A percentile compares a stretch with the other conserved stretches of the same genome.
phyloP scores from a whole-genome alignment of 148 eudicot species.

The Diospyros lotus region DNA sequence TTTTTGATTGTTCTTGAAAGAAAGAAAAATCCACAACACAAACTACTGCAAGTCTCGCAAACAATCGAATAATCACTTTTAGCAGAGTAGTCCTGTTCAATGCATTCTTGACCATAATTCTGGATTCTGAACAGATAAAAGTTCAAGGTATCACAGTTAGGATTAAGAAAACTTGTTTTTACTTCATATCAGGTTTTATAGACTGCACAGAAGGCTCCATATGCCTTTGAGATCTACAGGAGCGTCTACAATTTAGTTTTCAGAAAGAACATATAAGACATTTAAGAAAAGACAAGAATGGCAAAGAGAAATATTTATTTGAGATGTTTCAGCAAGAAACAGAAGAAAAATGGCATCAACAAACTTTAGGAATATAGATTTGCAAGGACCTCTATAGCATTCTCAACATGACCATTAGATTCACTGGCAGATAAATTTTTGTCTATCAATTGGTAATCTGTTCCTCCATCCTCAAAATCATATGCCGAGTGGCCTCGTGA shows the following conservation, averaged over 20 bases:
- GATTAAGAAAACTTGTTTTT: too few species aligned
- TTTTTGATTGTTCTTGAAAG: not conserved
- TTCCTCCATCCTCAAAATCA: conserved; percentile 22
- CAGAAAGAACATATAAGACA: too few species aligned
- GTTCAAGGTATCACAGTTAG: too few species aligned
- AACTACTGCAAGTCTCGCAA: not conserved
- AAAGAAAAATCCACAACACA: not conserved
- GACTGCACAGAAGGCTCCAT: too few species aligned
- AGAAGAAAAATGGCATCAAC: not conserved
- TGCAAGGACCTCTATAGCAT: conserved; percentile 30
- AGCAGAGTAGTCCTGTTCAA: too few species aligned
- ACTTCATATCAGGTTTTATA: too few species aligned
- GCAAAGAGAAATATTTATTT: too few species aligned
- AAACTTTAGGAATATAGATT: conserved; percentile 4
- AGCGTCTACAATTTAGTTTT: too few species aligned
- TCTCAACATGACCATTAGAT: conserved; percentile 30
- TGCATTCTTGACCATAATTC: not conserved
- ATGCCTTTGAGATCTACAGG: too few species aligned
- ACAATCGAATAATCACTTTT: not conserved
- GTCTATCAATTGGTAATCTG: conserved; percentile 23
- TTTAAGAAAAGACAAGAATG: too few species aligned
- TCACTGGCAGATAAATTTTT: conserved; percentile 27
- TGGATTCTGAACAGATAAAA: not conserved
- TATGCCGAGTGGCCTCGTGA: conserved; percentile 19
- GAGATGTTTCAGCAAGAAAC: not conserved